Conservation (phyloP, 139 green algal genomes). For the Volvox reticuliferus region DNA sequence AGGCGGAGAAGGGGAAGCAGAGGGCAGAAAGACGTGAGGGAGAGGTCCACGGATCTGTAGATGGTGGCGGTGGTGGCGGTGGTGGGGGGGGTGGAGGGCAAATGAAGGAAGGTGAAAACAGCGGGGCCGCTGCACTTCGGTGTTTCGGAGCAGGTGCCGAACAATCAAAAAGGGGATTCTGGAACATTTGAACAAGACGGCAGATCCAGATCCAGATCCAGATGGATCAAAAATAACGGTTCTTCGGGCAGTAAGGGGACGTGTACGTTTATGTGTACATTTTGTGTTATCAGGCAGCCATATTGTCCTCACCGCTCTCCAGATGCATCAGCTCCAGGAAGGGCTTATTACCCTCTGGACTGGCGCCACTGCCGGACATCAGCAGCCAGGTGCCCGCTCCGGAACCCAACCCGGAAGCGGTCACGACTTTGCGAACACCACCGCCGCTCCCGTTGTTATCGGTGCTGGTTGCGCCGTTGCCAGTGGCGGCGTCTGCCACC, state of each 20-base stretch:
- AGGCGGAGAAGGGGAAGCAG: not conserved
- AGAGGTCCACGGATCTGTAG: too few species aligned
- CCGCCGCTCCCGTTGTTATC: not conserved
- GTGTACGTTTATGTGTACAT: not conserved
- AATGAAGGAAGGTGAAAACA: not conserved
- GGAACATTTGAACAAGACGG: too few species aligned
- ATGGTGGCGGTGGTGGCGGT: too few species aligned
- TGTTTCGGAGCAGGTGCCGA: not conserved
- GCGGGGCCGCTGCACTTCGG: not conserved
- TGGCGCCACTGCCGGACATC: conserved; percentile 81
- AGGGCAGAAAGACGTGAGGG: too few species aligned
- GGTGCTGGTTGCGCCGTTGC: not conserved
- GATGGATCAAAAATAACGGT: not conserved
- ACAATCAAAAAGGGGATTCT: too few species aligned
- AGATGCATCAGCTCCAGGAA: conserved; percentile 94
- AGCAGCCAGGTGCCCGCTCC: conserved; percentile 14
- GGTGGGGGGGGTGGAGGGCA: not conserved
- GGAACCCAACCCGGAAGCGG: not conserved
- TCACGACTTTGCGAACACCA: not conserved
- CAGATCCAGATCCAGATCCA: too few species aligned
- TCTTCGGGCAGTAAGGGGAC: not conserved
- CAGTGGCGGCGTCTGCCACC: not conserved
- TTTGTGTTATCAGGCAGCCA: not conserved
- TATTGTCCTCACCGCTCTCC: conserved; percentile 44
- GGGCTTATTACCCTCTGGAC: conserved; percentile 86